Evolutionary conservation across 345 rosid species (phyloP), one percentile per base, ranked within the genome.

Genomic region (Eucalyptus decipiens): DNA sequence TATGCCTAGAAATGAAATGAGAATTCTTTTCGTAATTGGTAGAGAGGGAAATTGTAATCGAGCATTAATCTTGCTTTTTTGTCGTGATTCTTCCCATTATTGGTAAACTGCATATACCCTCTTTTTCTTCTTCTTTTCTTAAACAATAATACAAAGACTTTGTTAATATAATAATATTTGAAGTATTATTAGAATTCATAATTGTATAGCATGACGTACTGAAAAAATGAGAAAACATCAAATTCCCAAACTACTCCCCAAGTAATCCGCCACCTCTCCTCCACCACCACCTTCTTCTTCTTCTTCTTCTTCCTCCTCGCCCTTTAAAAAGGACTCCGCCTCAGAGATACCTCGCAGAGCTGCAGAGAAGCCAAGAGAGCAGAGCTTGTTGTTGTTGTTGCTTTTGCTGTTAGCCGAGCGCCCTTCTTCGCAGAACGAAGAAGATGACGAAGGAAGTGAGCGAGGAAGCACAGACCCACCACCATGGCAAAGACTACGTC

Each of bases 361-460:
- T 42, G 21, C 43, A 32, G 47, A 80, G 16, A 50, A 80, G 65
- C 7, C 28, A 6, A 15, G 43, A 72, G 86, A 21, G 26, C 15
- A 30, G 32, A 4, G 47, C 47, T 3, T 1, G 80, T 18, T 19
- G 43, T 5, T 6, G 72, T 13, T 12, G 34, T 7, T 65, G 76
- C 76, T 65, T 32, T 8, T 65, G 76, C 83, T 76, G 83, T 37
- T 37, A 19, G 23, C 5, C 8, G 83, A 37, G 83, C 24, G 83
- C 80, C 37, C 80, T 34, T 9, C 80, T 34, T 9, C 6, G 83
- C 49, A 5, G 28, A 72, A n/a, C 11, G 67, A 47, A 81, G 49
- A 91, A 90, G 88, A 97, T 97, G 96, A 93, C 98, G 5, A 96
- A 96, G 93, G 98, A 97, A 91, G 98, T 96, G 89, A 92, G 94